phyloP scores from a whole-genome alignment of 148 eudicot species.

The Silene conica region DNA sequence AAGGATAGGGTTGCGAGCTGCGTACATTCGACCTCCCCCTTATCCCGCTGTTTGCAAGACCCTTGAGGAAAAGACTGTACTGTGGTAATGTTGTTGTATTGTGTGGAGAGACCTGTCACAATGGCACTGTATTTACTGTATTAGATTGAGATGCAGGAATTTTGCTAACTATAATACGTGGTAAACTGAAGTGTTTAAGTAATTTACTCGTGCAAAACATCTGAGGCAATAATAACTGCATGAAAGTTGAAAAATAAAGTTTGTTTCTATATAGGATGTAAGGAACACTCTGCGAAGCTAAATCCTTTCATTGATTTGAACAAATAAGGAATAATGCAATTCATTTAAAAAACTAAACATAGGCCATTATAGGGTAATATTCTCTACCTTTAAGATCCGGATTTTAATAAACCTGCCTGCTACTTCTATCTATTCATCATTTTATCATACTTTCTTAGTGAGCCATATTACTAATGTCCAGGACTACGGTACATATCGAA shows the following conservation, averaged over 20 bases:
- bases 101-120: not conserved
- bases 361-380: not conserved
- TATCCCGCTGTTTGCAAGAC: not conserved
- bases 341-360: not conserved
- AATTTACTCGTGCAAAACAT: not conserved
- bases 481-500: conserved; percentile 77
- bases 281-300: not conserved
- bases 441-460: not conserved
- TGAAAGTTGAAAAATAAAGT: not conserved
- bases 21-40: not conserved
- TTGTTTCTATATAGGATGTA: not conserved
- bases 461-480: conserved; percentile 19
- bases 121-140: not conserved
- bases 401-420: not conserved
- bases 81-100: not conserved
- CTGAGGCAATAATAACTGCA: not conserved
- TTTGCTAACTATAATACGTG: not conserved
- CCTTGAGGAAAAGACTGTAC: not conserved
- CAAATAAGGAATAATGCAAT: not conserved
- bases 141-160: not conserved
- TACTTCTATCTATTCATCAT: not conserved
- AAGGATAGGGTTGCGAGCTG: not conserved
- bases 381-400: not conserved
- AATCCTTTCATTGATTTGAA: not conserved
- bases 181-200: not conserved